Evolutionary conservation across 192 early-diverging fungal species (phyloP).

Genomic region (Podochytrium sp.): DNA sequence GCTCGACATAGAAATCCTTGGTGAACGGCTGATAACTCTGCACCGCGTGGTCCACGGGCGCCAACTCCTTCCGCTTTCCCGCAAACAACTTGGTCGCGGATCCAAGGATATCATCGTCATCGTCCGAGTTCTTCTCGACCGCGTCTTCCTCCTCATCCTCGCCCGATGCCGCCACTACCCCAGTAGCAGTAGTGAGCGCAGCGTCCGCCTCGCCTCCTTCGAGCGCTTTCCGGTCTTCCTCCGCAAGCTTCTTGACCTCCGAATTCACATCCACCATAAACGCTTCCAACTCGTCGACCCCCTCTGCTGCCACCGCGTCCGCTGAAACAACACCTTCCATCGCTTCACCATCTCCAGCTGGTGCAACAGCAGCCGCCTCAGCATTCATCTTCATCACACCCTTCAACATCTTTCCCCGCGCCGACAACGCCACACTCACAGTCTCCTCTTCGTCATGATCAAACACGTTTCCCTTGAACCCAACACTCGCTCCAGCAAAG

Average conservation of each 20-base stretch:
- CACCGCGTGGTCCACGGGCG: slow-evolving; percentile 82
- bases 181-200: neutral
- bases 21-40: slow-evolving; percentile 86
- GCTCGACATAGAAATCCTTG: slow-evolving; percentile 95
- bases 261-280: slow-evolving; percentile 86
- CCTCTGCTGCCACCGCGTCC: slow-evolving; percentile 34
- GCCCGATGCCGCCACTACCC: neutral
- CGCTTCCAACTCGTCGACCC: slow-evolving; percentile 65
- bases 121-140: slow-evolving; percentile 14
- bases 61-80: slow-evolving; percentile 89
- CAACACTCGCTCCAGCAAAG: too few relatives aligned
- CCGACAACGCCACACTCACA: neutral
- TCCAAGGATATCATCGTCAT: slow-evolving; percentile 49
- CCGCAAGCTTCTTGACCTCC: slow-evolving; percentile 70
- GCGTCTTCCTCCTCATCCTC: slow-evolving; percentile 34
- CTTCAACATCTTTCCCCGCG: slow-evolving; percentile 19
- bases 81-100: slow-evolving; percentile 73
- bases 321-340: neutral
- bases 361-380: neutral
- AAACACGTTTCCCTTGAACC: slow-evolving; percentile 1
- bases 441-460: slow-evolving; percentile 1
- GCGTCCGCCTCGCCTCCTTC: neutral
- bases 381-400: slow-evolving; percentile 25
- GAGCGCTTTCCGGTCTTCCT: slow-evolving; percentile 51
- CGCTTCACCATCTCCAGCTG: neutral